These are phyloP conservation scores for Pseudogymnoascus sp. DNA, from an alignment of 2,329 filamentous ascomycete species.

Conservation along the genomic window DNA sequence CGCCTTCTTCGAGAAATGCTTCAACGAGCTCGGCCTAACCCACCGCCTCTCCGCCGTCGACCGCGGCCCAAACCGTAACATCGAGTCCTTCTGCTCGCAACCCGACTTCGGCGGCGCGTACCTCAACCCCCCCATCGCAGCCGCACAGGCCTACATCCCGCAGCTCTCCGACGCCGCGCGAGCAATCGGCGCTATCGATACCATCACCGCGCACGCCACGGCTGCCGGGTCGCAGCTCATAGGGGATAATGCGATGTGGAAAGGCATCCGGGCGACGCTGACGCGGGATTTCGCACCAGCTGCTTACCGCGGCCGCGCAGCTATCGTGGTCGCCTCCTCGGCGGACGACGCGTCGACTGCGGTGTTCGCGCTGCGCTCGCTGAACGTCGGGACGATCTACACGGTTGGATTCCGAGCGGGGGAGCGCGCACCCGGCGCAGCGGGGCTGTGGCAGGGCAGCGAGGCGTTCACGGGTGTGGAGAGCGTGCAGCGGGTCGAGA, in stretches of 20 bases:
- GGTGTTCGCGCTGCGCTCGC: slow-evolving; percentile 70
- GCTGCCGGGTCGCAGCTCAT: slow-evolving; percentile 50
- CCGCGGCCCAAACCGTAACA: slow-evolving; percentile 55
- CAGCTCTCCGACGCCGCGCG: slow-evolving; percentile 67
- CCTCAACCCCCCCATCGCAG: slow-evolving; percentile 63
- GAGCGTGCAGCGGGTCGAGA: slow-evolving; percentile 70
- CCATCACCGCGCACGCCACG: slow-evolving; percentile 58
- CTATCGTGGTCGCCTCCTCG: slow-evolving; percentile 65
- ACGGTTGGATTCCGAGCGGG: slow-evolving; percentile 71
- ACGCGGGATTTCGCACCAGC: slow-evolving; percentile 77
- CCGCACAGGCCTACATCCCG: slow-evolving; percentile 52
- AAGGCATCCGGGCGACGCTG: slow-evolving; percentile 73
- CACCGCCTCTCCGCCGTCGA: slow-evolving; percentile 73
- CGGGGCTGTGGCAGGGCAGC: slow-evolving; percentile 41
- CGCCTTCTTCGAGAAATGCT: slow-evolving; percentile 79
- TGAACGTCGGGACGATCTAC: slow-evolving; percentile 72
- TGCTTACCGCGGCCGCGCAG: slow-evolving; percentile 68
- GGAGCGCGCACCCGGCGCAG: not conserved
- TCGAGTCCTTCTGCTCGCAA: slow-evolving; percentile 67
- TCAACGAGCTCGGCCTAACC: slow-evolving; percentile 77
- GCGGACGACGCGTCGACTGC: slow-evolving; percentile 70
- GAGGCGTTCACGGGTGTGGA: slow-evolving; percentile 63
- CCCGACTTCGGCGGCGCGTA: slow-evolving; percentile 76
- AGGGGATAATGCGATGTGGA: slow-evolving; percentile 80
- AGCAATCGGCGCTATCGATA: slow-evolving; percentile 75